phyloP scores from a whole-genome alignment of 805 yeast species.

The Tetrapisispora phaffii region DNA sequence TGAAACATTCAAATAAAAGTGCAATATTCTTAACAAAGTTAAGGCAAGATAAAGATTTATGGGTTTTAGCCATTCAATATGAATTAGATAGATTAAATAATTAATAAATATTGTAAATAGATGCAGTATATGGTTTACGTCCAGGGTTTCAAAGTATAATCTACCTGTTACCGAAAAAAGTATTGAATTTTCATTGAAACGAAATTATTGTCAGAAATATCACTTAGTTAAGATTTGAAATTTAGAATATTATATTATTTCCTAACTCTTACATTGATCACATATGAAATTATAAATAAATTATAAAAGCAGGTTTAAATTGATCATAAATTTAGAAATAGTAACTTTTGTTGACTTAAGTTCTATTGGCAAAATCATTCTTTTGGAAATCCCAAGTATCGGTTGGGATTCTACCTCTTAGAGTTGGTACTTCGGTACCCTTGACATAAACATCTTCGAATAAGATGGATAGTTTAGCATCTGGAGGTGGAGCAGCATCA shows the following conservation, averaged over 20 bases:
- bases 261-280: background rate
- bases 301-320: background rate
- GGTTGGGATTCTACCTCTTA: slow-evolving; percentile 94
- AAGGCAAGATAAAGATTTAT: slow-evolving; percentile 68
- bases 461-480: slow-evolving; percentile 85
- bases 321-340: background rate
- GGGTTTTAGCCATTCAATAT: slow-evolving; percentile 47
- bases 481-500: slow-evolving; percentile 90
- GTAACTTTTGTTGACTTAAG: background rate
- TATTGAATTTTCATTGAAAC: background rate
- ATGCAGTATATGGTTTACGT: background rate
- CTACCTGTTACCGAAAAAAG: too few relatives aligned
- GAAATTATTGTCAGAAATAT: background rate
- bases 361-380: slow-evolving; percentile 32
- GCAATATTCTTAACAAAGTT: slow-evolving; percentile 75
- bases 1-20: background rate
- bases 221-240: background rate
- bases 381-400: slow-evolving; percentile 79
- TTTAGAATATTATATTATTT: slow-evolving; percentile 1
- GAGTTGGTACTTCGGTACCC: slow-evolving; percentile 84
- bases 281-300: background rate
- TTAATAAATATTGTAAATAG: background rate
- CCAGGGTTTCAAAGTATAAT: background rate
- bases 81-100: slow-evolving; percentile 28
- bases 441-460: slow-evolving; percentile 95